Percentiles rank a stretch among this genome's conserved stretches.
Conservation (phyloP, 352 stramenopile genomes). For the Elongisporangium anandrum region DNA sequence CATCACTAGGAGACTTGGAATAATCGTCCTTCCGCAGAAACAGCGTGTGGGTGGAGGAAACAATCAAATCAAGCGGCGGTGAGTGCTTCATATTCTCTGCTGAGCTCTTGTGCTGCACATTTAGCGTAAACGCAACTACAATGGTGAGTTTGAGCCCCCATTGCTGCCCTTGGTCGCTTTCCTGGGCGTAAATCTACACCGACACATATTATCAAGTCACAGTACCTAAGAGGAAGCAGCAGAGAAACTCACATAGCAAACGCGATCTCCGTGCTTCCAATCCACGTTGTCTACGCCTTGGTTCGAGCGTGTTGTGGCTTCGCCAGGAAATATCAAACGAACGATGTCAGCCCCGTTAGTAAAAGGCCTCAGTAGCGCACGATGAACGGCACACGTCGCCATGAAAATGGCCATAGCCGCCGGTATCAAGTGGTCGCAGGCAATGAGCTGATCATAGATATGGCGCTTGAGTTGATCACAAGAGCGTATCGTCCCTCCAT, state of each 20-base stretch:
- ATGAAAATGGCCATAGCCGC: slow-evolving; percentile 6
- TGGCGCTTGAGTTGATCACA: slow-evolving; percentile 11
- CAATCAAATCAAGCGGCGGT: not conserved
- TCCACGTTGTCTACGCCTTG: slow-evolving; percentile 6
- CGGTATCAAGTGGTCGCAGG: slow-evolving; percentile 28
- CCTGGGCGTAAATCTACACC: slow-evolving; percentile 18
- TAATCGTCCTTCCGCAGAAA: slow-evolving; percentile 40
- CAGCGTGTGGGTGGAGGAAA: slow-evolving; percentile 9
- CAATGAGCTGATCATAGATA: slow-evolving; percentile 13
- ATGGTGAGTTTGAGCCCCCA: slow-evolving; percentile 31
- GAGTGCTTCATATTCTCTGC: not conserved
- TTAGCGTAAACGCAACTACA: slow-evolving; percentile 2
- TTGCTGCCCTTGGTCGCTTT: slow-evolving; percentile 16
- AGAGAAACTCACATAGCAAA: slow-evolving; percentile 17
- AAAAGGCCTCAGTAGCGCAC: slow-evolving; percentile 7
- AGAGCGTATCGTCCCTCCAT: slow-evolving; percentile 8
- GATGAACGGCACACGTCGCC: not conserved
- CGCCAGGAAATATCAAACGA: slow-evolving; percentile 10
- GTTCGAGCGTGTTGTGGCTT: not conserved
- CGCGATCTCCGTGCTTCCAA: slow-evolving; percentile 24
- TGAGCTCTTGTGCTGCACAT: not conserved
- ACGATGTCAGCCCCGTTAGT: slow-evolving; percentile 18
- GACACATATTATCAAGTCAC: not conserved
- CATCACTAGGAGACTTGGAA: not conserved
- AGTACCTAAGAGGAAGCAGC: not conserved